These are phyloP conservation scores for Cordyceps pruinosa DNA, from an alignment of 2,329 filamentous ascomycete species.

Conservation along the genomic window DNA sequence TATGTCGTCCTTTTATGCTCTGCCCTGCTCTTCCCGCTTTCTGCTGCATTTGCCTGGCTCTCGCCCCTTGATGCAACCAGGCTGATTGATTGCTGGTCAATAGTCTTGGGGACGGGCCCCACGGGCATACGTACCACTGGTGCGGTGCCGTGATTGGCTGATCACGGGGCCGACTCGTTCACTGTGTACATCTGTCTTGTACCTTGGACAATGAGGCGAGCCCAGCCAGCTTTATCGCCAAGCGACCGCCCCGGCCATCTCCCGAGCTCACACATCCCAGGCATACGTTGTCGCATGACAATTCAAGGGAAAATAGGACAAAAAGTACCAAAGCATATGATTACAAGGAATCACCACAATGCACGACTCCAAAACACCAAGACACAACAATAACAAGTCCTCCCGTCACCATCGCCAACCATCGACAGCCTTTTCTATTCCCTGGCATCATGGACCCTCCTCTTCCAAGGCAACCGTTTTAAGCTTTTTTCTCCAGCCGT, in stretches of 20 bases:
- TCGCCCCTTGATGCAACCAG: not conserved
- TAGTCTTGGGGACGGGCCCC: not conserved
- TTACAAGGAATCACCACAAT: no score
- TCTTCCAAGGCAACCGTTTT: slow-evolving; percentile 1
- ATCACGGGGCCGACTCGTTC: no score
- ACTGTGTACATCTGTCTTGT: not conserved
- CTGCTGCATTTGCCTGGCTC: not conserved
- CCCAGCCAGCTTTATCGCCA: not conserved
- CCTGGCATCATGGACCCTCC: no score
- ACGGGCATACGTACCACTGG: not conserved
- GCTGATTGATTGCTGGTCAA: not conserved
- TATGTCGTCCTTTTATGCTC: not conserved
- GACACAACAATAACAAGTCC: no score
- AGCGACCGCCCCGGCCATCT: not conserved
- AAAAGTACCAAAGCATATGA: not conserved
- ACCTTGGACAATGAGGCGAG: not conserved
- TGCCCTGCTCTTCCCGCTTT: not conserved
- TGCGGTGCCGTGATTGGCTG: not conserved
- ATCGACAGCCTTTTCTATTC: no score
- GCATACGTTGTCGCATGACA: no score
- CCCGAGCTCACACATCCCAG: not conserved
- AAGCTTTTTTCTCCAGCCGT: not conserved
- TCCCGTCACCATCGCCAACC: no score
- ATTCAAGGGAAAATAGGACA: not conserved
- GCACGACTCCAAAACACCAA: not conserved